Conservation (phyloP, 1,284 basidiomycete genomes). For the Bjerkandera adusta region DNA sequence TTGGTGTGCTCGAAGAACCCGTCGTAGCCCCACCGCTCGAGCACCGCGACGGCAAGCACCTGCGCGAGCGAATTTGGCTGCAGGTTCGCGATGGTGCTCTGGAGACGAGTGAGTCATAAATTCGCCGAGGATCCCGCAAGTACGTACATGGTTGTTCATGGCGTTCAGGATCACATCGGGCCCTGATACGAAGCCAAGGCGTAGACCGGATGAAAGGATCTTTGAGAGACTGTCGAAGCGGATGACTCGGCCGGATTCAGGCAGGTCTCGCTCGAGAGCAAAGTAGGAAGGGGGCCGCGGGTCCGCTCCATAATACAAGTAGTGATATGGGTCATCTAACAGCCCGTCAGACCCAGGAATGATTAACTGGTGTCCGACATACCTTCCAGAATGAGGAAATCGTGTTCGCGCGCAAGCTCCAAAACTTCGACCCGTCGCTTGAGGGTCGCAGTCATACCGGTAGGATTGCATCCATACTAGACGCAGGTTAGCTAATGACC, state of each 20-base stretch:
- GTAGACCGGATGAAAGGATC: constrained; percentile 79
- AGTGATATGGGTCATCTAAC: constrained; percentile 79
- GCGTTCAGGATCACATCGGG: constrained; percentile 72
- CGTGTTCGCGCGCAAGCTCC: constrained; percentile 69
- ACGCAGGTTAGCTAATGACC: neutral
- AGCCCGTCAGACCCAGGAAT: neutral
- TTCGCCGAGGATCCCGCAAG: constrained; percentile 3
- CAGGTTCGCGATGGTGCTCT: constrained; percentile 74
- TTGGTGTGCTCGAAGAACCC: constrained; percentile 77
- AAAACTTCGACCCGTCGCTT: constrained; percentile 81
- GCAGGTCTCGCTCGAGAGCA: constrained; percentile 61
- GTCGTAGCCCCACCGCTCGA: constrained; percentile 76
- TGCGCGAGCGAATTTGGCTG: constrained; percentile 82
- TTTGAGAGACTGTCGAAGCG: constrained; percentile 91
- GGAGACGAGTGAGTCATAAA: constrained; percentile 22
- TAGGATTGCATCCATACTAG: constrained; percentile 84
- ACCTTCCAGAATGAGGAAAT: constrained; percentile 88
- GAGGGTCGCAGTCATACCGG: constrained; percentile 72
- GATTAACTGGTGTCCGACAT: constrained; percentile 2
- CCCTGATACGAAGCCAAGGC: constrained; percentile 82
- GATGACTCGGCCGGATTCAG: constrained; percentile 72
- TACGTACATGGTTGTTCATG: constrained; percentile 70
- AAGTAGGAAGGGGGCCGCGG: constrained; percentile 77
- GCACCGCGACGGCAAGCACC: constrained; percentile 67
- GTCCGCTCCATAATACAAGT: constrained; percentile 66